phyloP scores from a whole-genome alignment of 2,329 filamentous ascomycete genomes.

The Pseudogymnoascus sp. region DNA sequence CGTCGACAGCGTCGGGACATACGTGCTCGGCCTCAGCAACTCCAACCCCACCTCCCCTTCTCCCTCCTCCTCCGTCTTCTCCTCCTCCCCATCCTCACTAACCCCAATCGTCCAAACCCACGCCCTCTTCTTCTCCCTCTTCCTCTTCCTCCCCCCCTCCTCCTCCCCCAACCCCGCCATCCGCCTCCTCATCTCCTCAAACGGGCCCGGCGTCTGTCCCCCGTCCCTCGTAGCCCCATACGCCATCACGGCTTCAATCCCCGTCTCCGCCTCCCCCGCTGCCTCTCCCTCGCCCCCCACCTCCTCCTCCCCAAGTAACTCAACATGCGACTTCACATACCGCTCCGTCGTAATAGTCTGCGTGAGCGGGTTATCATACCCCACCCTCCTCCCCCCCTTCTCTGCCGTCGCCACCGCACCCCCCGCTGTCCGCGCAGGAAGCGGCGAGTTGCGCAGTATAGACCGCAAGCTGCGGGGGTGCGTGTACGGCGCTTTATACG shows the following conservation, averaged over 20 bases:
- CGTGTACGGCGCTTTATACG: conserved; percentile 41
- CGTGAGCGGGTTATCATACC: conserved; percentile 53
- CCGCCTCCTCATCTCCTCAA: conserved; percentile 52
- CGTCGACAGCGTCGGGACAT: not conserved
- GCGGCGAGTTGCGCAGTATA: conserved; percentile 58
- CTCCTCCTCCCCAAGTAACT: conserved; percentile 50
- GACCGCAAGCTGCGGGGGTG: conserved; percentile 52
- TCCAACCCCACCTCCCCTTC: not conserved
- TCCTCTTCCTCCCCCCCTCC: conserved; percentile 40
- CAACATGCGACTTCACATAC: conserved; percentile 55
- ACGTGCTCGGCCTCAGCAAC: not conserved
- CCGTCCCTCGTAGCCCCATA: conserved; percentile 52
- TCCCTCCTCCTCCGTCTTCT: conserved; percentile 28
- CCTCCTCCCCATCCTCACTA: conserved; percentile 33
- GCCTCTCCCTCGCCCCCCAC: conserved; percentile 28
- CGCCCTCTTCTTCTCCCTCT: conserved; percentile 50
- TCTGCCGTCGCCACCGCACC: conserved; percentile 45
- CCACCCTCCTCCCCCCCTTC: conserved; percentile 40
- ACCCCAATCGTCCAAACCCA: conserved; percentile 60
- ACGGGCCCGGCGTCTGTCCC: conserved; percentile 53
- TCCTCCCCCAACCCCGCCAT: conserved; percentile 42
- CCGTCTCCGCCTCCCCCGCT: conserved; percentile 9
- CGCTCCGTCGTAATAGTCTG: conserved; percentile 56
- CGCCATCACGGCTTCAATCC: conserved; percentile 36
- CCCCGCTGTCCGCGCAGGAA: conserved; percentile 43